Evolutionary conservation across 805 yeast genomes (phyloP).

Genomic region (Candida qinlingensis): DNA sequence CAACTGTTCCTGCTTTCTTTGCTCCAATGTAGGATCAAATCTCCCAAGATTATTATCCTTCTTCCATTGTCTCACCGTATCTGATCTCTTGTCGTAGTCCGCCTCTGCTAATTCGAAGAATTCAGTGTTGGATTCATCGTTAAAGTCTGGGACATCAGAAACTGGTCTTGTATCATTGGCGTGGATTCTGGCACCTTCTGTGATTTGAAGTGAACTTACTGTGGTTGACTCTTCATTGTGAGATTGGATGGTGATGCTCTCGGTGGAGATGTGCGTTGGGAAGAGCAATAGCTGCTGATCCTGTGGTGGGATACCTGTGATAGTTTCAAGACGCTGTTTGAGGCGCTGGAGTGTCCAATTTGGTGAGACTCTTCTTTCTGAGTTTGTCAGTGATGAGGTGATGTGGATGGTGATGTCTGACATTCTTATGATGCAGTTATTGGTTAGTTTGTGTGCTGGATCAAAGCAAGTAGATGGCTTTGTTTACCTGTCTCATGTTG

Average conservation of each 20-base stretch:
- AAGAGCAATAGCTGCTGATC: constrained; percentile 48
- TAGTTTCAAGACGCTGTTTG: constrained; percentile 50
- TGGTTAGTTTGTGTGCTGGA: no score
- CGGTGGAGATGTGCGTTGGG: constrained; percentile 28
- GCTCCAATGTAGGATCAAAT: constrained; percentile 49
- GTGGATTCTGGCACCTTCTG: constrained; percentile 44
- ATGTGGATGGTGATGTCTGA: constrained; percentile 47
- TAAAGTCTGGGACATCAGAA: constrained; percentile 41
- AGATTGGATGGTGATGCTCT: constrained; percentile 15
- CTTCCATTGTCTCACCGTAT: constrained; percentile 78
- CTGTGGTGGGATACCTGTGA: constrained; percentile 68
- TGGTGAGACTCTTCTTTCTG: constrained; percentile 62
- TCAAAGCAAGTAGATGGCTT: no score
- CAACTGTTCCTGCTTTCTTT: constrained; percentile 24
- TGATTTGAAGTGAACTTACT: constrained; percentile 16
- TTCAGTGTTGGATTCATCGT: constrained; percentile 30
- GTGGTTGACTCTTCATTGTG: constrained; percentile 14
- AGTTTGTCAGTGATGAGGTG: constrained; percentile 60
- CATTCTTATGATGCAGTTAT: constrained; percentile 1
- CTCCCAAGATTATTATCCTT: constrained; percentile 62
- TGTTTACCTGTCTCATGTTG: no score
- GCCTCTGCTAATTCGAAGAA: constrained; percentile 46
- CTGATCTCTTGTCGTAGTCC: constrained; percentile 53
- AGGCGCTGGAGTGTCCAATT: constrained; percentile 55
- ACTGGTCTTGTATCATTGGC: constrained; percentile 53